Percentiles rank a stretch among this genome's conserved stretches.
phyloP scores from a whole-genome alignment of 1,139 yeast species.

The Candida tropicalis region DNA sequence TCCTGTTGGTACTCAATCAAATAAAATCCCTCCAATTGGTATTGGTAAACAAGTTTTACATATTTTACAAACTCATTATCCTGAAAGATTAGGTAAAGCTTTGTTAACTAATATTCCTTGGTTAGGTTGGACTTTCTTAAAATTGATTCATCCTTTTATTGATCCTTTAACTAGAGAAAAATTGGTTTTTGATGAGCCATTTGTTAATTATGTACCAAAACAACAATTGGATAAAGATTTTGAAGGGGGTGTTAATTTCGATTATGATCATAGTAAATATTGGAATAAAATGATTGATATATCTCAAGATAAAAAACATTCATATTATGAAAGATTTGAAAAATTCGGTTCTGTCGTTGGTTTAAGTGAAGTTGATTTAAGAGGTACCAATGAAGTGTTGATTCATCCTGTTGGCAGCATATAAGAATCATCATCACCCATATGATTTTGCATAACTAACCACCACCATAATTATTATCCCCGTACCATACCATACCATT shows the following conservation, averaged over 20 bases:
- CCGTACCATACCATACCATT: too few species aligned
- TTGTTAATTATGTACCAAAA: constrained; percentile 41
- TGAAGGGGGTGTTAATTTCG: constrained; percentile 45
- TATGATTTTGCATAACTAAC: too few species aligned
- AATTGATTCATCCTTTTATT: constrained; percentile 50
- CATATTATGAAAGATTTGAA: constrained; percentile 41
- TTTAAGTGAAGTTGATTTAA: constrained; percentile 68
- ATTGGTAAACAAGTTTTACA: constrained; percentile 75
- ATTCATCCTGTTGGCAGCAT: constrained; percentile 36
- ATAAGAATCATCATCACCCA: too few species aligned
- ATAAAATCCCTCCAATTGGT: constrained; percentile 81
- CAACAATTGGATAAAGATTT: constrained; percentile 52
- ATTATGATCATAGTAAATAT: constrained; percentile 44
- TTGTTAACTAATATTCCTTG: constrained; percentile 51
- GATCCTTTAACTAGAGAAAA: constrained; percentile 54
- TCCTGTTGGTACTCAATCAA: constrained; percentile 53
- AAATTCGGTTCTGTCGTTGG: constrained; percentile 45
- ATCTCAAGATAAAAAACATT: constrained; percentile 37
- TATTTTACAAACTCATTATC: constrained; percentile 61
- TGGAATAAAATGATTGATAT: constrained; percentile 47
- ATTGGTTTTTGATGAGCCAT: constrained; percentile 50
- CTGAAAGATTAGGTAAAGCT: constrained; percentile 52
- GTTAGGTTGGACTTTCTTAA: constrained; percentile 51
- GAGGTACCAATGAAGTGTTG: constrained; percentile 55
- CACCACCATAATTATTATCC: too few species aligned